Evolutionary conservation across 2,329 filamentous ascomycete species (phyloP).

Genomic region (Alternaria metachromatica): DNA sequence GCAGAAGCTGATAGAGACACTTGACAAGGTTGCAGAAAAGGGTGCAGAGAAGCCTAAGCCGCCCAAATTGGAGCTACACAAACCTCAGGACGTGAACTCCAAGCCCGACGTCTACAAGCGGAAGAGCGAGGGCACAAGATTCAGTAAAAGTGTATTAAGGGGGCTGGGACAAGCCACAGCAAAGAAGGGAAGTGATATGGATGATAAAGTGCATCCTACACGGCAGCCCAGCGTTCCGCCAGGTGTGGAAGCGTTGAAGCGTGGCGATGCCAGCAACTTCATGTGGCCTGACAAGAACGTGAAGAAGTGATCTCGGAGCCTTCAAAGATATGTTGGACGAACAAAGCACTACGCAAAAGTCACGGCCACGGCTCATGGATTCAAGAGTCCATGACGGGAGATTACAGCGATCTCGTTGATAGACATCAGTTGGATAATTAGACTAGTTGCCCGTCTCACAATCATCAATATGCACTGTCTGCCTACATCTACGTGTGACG

Average conservation of each 20-base stretch:
- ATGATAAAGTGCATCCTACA: neutral
- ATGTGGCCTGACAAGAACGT: neutral
- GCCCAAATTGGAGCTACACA: neutral
- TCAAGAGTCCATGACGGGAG: neutral
- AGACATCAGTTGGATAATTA: neutral
- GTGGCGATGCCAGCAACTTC: neutral
- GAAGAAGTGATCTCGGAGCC: neutral
- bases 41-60: neutral
- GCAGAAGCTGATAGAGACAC: neutral
- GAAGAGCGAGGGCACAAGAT: neutral
- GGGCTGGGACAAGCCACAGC: neutral
- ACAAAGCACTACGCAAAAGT: neutral
- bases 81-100: neutral
- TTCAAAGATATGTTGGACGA: neutral
- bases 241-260: neutral
- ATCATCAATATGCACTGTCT: neutral
- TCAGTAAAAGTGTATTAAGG: neutral
- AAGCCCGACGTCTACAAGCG: neutral
- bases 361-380: neutral
- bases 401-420: neutral
- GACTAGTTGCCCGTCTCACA: neutral
- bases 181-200: neutral
- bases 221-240: conserved; percentile 8
- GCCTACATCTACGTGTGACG: neutral
- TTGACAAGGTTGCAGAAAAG: neutral